These are phyloP conservation scores for Rhodotorula sp. DNA, from an alignment of 1,284 basidiomycete genomes.

Conservation along the genomic window DNA sequence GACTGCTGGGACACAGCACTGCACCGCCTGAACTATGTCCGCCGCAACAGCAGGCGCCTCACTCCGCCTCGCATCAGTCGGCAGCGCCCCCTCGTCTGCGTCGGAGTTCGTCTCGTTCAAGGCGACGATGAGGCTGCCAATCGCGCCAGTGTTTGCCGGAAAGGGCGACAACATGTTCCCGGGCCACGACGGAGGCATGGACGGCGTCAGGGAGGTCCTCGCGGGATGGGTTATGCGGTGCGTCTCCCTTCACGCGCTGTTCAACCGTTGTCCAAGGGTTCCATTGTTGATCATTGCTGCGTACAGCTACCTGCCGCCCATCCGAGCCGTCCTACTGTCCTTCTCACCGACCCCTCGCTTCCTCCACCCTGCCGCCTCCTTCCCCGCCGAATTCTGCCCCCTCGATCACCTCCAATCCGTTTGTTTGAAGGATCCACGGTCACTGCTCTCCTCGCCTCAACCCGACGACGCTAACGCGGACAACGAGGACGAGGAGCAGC, in stretches of 20 bases:
- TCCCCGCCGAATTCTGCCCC: slow-evolving; percentile 51
- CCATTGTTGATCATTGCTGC: neutral
- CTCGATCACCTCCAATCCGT: slow-evolving; percentile 15
- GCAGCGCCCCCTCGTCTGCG: slow-evolving; percentile 2
- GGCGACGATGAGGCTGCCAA: slow-evolving; percentile 68
- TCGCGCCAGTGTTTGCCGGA: slow-evolving; percentile 76
- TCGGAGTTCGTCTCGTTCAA: slow-evolving; percentile 67
- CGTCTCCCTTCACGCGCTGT: slow-evolving; percentile 6
- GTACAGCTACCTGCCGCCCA: slow-evolving; percentile 77
- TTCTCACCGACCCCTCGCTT: slow-evolving; percentile 70
- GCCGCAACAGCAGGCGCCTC: slow-evolving; percentile 7
- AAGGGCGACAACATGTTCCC: slow-evolving; percentile 46
- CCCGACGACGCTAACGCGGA: neutral
- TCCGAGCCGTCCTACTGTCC: slow-evolving; percentile 82
- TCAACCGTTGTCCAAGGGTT: neutral
- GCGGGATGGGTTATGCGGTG: slow-evolving; percentile 93
- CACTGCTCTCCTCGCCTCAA: neutral
- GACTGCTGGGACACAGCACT: neutral
- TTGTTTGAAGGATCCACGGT: neutral
- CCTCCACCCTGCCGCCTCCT: slow-evolving; percentile 63
- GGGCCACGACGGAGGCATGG: slow-evolving; percentile 26
- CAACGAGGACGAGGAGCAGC: slow-evolving; percentile 4
- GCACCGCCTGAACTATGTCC: slow-evolving; percentile 8
- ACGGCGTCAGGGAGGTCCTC: slow-evolving; percentile 79
- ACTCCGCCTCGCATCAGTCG: slow-evolving; percentile 13